Base-by-base conservation (phyloP, 2,329 filamentous ascomycete genomes). In the Blastomyces gilchristii region DNA sequence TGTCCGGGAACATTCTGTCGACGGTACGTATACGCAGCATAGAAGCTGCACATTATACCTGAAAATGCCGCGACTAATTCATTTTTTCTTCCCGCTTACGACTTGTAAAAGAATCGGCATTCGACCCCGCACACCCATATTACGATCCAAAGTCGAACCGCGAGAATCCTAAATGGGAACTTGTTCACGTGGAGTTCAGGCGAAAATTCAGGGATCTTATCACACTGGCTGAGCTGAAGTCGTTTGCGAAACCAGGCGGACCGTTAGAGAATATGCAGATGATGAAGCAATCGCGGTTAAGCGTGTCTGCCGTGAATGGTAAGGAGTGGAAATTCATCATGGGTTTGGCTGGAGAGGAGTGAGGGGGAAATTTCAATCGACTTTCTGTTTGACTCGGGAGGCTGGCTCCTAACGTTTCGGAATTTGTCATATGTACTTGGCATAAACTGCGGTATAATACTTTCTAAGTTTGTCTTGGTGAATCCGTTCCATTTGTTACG, bases 161-260 rank as follows among this genome's bases (percentile, higher is more conserved):
- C 62, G 80, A 84, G 1, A 83, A 87, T 60, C 88, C 88, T 0
- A 90, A 86, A 70, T 99, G 94, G 94, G 90, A 87, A 61, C 83
- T 94, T 22, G 94, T 97, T 1, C 89, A 95, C 65, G 93, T 97
- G 58, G 83, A 87, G 70, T 97, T 96, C 73, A 85, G 88, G 63
- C 86, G 85, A 73, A 97, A 96, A 75, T 91, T 97, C 69, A 79
- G 81, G 1, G 81, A 85, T 16, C 83, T 86, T 0, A 83, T 97
- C 63, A 82, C 82, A 5, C 81, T 97, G 60, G 83, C 84, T 65
- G 86, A 90, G 67, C 81, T 97, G 54, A 87, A 89, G 62, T 82
- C 83, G 45, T 80, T 87, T 70, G 84, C 84, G 6, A 79, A 80
- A 50, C 71, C 83, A 9, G 82, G 80, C 8, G 74, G 76, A 60